phyloP scores from a whole-genome alignment of 2,329 filamentous ascomycete species.

The Fusarium papillatum region DNA sequence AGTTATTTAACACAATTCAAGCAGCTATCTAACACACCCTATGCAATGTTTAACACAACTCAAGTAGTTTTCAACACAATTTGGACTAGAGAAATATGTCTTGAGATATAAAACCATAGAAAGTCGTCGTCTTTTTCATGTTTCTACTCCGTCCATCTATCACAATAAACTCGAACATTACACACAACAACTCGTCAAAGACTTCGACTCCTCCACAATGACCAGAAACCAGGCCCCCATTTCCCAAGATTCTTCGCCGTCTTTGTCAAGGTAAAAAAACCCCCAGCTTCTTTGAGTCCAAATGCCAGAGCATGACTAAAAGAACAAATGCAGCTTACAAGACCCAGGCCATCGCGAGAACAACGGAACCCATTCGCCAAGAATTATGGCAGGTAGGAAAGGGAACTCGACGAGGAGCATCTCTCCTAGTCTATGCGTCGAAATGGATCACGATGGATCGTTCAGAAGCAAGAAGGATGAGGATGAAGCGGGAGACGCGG shows the following conservation, averaged over 20 bases:
- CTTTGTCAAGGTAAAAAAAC: neutral
- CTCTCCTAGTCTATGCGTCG: neutral
- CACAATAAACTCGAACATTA: too few relatives aligned
- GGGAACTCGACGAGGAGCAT: neutral
- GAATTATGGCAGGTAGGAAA: neutral
- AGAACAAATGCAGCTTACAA: neutral
- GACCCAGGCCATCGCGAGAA: neutral
- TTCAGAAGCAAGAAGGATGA: fast-evolving
- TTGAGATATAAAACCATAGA: neutral
- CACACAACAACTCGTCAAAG: neutral
- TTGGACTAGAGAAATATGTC: neutral
- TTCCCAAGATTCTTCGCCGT: neutral
- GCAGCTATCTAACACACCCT: neutral
- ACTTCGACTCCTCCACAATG: neutral
- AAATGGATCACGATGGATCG: neutral
- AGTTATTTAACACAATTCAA: neutral
- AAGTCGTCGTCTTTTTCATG: too few relatives aligned
- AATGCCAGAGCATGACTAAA: neutral
- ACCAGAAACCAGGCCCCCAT: neutral
- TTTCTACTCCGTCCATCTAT: too few relatives aligned
- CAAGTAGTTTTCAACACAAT: neutral
- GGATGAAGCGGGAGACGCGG: neutral
- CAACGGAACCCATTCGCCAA: neutral
- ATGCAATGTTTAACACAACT: neutral
- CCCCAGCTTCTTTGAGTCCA: neutral